Conservation (phyloP, 225 moss, liverwort and hornwort species). For the Polytrichum formosum region DNA sequence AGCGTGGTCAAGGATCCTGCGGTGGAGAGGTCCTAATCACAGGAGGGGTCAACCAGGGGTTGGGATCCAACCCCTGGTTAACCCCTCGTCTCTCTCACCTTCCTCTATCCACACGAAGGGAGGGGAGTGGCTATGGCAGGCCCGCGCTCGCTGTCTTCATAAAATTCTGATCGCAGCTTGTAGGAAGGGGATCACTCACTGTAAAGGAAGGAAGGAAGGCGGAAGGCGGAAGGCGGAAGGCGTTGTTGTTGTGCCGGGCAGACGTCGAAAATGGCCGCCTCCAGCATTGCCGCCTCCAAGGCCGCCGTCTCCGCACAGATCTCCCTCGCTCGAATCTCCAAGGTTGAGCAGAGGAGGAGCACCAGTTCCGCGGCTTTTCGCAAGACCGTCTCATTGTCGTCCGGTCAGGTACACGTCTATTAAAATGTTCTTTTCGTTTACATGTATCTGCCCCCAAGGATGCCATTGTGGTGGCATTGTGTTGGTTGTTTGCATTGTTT, state of each 20-base stretch:
- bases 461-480: background rate
- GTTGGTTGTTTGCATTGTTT: background rate
- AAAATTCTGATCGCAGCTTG: no score
- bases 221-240: background rate
- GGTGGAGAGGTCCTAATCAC: background rate
- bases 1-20: no score
- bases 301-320: conserved; percentile 20
- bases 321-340: conserved; percentile 2
- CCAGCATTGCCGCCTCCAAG: conserved; percentile 22
- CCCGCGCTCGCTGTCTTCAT: no score
- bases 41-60: background rate
- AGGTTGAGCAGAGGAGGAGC: background rate
- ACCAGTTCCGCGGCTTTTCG: conserved; percentile 2
- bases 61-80: background rate
- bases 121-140: background rate
- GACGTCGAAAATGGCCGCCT: conserved; percentile 22
- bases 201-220: background rate
- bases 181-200: no score
- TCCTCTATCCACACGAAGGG: background rate
- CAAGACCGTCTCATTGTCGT: conserved; percentile 29
- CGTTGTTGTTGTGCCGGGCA: background rate
- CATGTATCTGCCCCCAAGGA: background rate
- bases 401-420: conserved; percentile 25
- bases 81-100: background rate
- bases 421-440: background rate